Conservation (phyloP, 306 rosid species). For the Astragalus glycyphyllos region DNA sequence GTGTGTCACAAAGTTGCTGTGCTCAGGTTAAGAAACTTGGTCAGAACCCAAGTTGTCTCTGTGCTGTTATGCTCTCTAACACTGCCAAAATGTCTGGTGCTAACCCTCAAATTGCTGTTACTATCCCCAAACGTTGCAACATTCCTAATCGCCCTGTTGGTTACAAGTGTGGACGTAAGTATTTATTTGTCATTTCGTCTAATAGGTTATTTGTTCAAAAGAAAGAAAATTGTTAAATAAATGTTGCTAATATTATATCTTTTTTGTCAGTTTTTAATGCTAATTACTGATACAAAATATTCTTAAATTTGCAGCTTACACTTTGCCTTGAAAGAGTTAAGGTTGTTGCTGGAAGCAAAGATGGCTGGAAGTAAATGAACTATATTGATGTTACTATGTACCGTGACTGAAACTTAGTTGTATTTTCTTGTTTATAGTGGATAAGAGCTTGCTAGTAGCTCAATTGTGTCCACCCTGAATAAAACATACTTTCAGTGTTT, state of each 20-base stretch:
- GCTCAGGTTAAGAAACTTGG: conserved; percentile 53
- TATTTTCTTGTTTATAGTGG: conserved; percentile 28
- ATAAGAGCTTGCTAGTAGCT: conserved; percentile 55
- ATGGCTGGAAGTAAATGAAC: conserved; percentile 20
- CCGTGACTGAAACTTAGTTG: conserved; percentile 20
- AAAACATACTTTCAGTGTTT: conserved; percentile 26
- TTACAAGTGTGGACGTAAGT: conserved; percentile 72
- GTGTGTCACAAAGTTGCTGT: conserved; percentile 58
- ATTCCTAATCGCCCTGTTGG: conserved; percentile 67
- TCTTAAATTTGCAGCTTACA: conserved; percentile 59
- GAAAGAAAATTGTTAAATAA: no score
- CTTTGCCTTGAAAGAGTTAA: conserved; percentile 56
- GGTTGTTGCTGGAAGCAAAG: conserved; percentile 20
- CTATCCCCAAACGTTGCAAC: conserved; percentile 79
- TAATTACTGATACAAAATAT: conserved; percentile 9
- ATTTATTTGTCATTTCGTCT: no score
- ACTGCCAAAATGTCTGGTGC: conserved; percentile 55
- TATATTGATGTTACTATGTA: conserved; percentile 28
- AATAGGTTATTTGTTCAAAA: no score
- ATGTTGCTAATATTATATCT: neutral
- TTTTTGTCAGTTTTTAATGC: neutral
- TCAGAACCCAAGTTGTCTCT: conserved; percentile 61
- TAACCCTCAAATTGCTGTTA: conserved; percentile 52
- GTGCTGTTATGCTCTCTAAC: conserved; percentile 64
- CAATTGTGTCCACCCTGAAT: conserved; percentile 34